A percentile compares a stretch with the other conserved stretches of the same genome.
Evolutionary conservation across 371 early-diverging fungal species (phyloP).

Genomic region (Mucor indicus): DNA sequence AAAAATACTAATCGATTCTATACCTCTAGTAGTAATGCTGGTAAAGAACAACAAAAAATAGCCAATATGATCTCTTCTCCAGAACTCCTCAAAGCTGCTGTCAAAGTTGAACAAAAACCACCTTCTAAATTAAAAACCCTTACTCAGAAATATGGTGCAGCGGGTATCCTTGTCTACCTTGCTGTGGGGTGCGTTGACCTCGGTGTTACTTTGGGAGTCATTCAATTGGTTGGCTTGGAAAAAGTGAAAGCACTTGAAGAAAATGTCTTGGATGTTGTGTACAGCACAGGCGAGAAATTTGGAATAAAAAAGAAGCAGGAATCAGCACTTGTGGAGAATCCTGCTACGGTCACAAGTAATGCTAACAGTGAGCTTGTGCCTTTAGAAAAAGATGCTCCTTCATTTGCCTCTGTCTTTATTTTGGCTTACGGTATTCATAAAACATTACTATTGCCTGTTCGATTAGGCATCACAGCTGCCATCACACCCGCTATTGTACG

Average conservation of each 20-base stretch:
- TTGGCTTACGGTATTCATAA: constrained; percentile 52
- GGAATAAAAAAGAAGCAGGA: constrained; percentile 11
- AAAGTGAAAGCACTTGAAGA: constrained; percentile 39
- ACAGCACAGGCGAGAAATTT: constrained; percentile 10
- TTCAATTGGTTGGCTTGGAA: constrained; percentile 38
- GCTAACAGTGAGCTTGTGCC: not conserved
- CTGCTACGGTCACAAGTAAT: not conserved
- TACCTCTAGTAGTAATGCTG: not conserved
- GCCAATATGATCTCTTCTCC: constrained; percentile 18
- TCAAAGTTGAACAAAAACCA: constrained; percentile 13
- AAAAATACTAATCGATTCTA: too few species aligned
- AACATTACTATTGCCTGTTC: constrained; percentile 43
- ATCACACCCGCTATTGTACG: constrained; percentile 45
- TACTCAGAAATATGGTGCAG: constrained; percentile 38
- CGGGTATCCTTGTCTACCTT: constrained; percentile 40
- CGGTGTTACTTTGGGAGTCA: constrained; percentile 30
- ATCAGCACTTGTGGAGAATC: not conserved
- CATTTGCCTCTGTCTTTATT: constrained; percentile 40
- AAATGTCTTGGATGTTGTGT: constrained; percentile 16
- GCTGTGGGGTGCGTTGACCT: constrained; percentile 42
- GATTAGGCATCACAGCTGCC: constrained; percentile 42
- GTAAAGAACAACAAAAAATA: constrained; percentile 9
- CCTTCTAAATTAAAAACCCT: constrained; percentile 17
- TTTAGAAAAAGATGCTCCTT: constrained; percentile 18
- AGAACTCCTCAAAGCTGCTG: constrained; percentile 11